Evolutionary conservation across 78 protist genomes (phyloP).

Genomic region (Dictyostelium intermedium): DNA sequence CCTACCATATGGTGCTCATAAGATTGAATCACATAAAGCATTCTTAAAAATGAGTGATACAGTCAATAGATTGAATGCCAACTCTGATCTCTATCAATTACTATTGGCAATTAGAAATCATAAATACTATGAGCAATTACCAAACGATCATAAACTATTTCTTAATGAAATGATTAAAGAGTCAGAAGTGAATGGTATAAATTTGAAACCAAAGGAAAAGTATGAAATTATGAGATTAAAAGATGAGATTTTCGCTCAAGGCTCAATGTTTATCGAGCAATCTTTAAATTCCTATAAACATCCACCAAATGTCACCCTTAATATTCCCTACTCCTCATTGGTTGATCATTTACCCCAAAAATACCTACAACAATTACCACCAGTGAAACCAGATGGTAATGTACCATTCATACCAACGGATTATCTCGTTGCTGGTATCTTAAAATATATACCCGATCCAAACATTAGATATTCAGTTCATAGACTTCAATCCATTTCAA

Average conservation of each 20-base stretch:
- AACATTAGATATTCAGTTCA: background rate
- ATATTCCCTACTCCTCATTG: background rate
- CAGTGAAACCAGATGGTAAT: background rate
- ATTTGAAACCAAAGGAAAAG: background rate
- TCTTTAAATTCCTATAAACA: background rate
- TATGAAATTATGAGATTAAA: background rate
- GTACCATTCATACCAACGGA: background rate
- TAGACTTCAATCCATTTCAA: background rate
- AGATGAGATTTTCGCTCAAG: background rate
- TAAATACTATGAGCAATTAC: background rate
- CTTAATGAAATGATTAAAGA: conserved; percentile 41
- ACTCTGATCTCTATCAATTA: background rate
- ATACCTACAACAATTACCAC: background rate
- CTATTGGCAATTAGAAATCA: background rate
- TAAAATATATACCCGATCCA: conserved; percentile 23
- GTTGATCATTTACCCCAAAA: background rate
- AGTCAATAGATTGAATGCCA: conserved; percentile 27
- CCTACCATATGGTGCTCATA: background rate
- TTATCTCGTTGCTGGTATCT: background rate
- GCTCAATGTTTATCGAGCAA: background rate
- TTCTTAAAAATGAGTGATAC: background rate
- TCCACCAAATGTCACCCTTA: background rate
- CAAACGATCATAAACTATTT: conserved; percentile 8
- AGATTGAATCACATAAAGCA: background rate
- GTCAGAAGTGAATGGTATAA: conserved; percentile 48